A percentile compares a stretch with the other conserved stretches of the same genome.
These are phyloP conservation scores for Nephelium lappaceum DNA, from an alignment of 345 rosid species.

Conservation along the genomic window DNA sequence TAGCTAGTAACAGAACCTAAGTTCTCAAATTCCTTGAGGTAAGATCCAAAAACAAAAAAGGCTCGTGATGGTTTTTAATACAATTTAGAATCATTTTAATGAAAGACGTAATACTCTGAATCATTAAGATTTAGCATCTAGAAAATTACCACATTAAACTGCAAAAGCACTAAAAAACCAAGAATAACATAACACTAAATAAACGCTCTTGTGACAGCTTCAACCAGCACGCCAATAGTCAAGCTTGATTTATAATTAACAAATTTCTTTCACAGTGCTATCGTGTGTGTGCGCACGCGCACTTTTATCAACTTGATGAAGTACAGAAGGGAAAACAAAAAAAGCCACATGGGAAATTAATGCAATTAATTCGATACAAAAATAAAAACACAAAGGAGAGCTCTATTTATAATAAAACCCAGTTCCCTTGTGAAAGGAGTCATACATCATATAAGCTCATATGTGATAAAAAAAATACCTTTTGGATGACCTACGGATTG, in stretches of 20 bases:
- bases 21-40: not conserved
- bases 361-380: not conserved
- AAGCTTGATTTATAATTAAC: not conserved
- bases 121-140: not conserved
- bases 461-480: conserved; percentile 38
- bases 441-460: not conserved
- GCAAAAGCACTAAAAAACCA: not conserved
- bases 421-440: not conserved
- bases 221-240: not conserved
- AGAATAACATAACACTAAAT: not conserved
- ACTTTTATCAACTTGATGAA: not conserved
- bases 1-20: not conserved
- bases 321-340: not conserved
- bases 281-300: too few species aligned
- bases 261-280: too few species aligned
- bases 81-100: not conserved
- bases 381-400: not conserved
- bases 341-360: not conserved
- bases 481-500: conserved; percentile 60
- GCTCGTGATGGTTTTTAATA: not conserved
- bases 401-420: too few species aligned
- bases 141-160: not conserved
- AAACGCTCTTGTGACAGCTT: not conserved
- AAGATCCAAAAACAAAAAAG: not conserved
- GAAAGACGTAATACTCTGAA: not conserved